Evolutionary conservation across 2,329 filamentous ascomycete genomes (phyloP).

Genomic region (Claviceps quebecensis): DNA sequence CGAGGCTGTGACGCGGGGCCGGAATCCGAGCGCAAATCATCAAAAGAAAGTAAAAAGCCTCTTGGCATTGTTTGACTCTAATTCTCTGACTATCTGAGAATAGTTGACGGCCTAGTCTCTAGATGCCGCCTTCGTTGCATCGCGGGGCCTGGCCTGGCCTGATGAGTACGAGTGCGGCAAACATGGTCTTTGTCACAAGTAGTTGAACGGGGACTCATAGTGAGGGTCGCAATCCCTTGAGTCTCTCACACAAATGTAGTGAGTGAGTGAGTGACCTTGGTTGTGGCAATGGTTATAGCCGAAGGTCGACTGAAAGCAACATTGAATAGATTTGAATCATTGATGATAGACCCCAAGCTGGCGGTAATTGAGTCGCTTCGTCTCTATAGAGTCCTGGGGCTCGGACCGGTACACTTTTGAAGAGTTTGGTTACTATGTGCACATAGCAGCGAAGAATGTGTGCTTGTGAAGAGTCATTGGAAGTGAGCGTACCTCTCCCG

Average conservation of each 20-base stretch:
- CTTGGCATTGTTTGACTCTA: slow-evolving; percentile 42
- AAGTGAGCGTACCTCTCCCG: slow-evolving; percentile 24
- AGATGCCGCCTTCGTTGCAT: slow-evolving; percentile 39
- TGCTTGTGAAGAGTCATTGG: no score
- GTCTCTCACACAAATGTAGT: slow-evolving; percentile 40
- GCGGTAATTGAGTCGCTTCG: slow-evolving; percentile 11
- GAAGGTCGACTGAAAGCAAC: slow-evolving; percentile 32
- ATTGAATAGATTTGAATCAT: no score
- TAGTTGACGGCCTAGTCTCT: slow-evolving; percentile 44
- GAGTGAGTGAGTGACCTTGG: slow-evolving; percentile 33
- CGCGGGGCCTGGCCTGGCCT: slow-evolving; percentile 39
- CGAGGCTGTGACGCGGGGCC: slow-evolving; percentile 27
- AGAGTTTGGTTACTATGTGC: slow-evolving; percentile 28
- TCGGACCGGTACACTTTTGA: slow-evolving; percentile 44
- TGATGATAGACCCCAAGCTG: no score
- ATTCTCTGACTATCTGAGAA: slow-evolving; percentile 39
- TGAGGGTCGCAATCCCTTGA: not conserved
- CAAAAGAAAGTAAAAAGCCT: slow-evolving; percentile 43
- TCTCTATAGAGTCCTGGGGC: slow-evolving; percentile 26
- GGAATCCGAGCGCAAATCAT: slow-evolving; percentile 22
- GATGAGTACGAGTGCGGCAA: not conserved
- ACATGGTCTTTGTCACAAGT: not conserved
- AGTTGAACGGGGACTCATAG: not conserved
- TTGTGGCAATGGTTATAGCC: slow-evolving; percentile 37
- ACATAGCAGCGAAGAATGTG: slow-evolving; percentile 1